phyloP scores from a whole-genome alignment of 169 alveolate species.

The Plasmodium vinckei region DNA sequence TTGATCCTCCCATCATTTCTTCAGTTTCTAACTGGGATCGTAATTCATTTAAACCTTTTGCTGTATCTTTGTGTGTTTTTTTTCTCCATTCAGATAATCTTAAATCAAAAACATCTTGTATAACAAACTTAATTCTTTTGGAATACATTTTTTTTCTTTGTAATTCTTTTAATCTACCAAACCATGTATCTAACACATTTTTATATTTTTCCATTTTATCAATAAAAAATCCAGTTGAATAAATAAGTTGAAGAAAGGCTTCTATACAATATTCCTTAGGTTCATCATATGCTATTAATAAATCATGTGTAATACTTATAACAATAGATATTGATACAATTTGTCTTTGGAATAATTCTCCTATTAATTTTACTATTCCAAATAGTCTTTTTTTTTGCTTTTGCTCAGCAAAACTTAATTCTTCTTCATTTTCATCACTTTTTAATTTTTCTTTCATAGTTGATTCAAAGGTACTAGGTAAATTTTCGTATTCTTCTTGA shows the following conservation, averaged over 20 bases:
- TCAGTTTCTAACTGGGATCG: conserved; percentile 91
- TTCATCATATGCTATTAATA: conserved; percentile 88
- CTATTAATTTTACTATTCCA: conserved; percentile 92
- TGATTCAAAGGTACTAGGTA: conserved; percentile 78
- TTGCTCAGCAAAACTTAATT: conserved; percentile 78
- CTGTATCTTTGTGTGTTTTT: conserved; percentile 91
- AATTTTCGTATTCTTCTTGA: conserved; percentile 83
- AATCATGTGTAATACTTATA: conserved; percentile 90
- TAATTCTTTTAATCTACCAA: conserved; percentile 91
- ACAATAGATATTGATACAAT: conserved; percentile 90
- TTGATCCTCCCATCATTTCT: conserved; percentile 92
- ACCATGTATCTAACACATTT: conserved; percentile 92
- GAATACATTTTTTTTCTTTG: conserved; percentile 87
- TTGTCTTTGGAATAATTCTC: conserved; percentile 91
- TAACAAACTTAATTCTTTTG: conserved; percentile 90
- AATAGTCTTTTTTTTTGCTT: conserved; percentile 87
- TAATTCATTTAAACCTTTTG: conserved; percentile 91
- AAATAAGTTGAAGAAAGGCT: conserved; percentile 90
- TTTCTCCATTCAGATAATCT: conserved; percentile 93
- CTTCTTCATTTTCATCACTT: conserved; percentile 79
- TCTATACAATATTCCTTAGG: conserved; percentile 93
- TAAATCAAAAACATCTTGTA: conserved; percentile 91
- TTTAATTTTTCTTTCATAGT: conserved; percentile 78
- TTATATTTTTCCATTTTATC: conserved; percentile 89
- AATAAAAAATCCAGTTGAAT: conserved; percentile 92